Conservation (phyloP, 345 rosid genomes). For the Laguncularia racemosa region DNA sequence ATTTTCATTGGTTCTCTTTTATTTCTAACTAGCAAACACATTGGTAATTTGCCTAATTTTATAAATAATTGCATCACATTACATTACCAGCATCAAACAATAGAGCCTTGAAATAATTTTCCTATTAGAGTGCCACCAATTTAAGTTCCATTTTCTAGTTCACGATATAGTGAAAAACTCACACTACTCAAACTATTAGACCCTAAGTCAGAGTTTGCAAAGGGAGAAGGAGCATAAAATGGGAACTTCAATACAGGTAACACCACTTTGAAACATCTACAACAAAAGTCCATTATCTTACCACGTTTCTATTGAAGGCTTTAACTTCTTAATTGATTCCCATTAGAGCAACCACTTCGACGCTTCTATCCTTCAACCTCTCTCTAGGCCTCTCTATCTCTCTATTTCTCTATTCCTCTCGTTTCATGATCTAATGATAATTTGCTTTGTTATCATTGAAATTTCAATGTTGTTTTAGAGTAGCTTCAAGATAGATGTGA, state of each 20-base stretch:
- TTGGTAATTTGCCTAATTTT: too few species aligned
- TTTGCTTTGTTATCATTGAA: too few species aligned
- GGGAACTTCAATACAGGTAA: conserved; percentile 94
- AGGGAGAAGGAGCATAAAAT: conserved; percentile 15
- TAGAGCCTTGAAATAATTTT: too few species aligned
- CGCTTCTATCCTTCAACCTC: conserved; percentile 77
- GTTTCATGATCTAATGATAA: background rate
- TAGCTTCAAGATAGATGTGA: conserved; percentile 80
- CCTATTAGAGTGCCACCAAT: too few species aligned
- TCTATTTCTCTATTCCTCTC: background rate
- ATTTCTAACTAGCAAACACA: too few species aligned
- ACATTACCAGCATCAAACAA: too few species aligned
- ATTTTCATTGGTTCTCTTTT: too few species aligned
- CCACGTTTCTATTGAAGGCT: conserved; percentile 76
- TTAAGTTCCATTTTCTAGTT: too few species aligned
- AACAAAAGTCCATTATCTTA: conserved; percentile 88
- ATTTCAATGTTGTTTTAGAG: conserved; percentile 28
- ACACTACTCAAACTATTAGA: too few species aligned
- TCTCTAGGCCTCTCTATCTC: conserved; percentile 68
- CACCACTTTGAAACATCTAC: conserved; percentile 80
- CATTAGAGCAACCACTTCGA: conserved; percentile 98
- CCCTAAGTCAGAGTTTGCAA: background rate
- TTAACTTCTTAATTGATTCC: conserved; percentile 83
- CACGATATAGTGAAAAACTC: too few species aligned
- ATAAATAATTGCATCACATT: too few species aligned